Base-by-base conservation (phyloP, 176 grass and related monocot genomes). In the Juncus effusus region DNA sequence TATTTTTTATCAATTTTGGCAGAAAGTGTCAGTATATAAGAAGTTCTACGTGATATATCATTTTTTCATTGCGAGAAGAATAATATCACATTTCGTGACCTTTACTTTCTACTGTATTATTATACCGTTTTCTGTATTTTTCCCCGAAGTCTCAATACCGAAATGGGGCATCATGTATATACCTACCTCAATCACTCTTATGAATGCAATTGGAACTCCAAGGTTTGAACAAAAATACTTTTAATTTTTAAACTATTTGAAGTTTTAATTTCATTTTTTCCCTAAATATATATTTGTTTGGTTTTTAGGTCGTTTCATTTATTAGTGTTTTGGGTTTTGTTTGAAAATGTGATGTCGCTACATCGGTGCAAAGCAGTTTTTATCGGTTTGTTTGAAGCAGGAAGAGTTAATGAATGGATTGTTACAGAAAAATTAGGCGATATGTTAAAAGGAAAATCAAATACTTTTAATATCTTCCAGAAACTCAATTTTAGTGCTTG, bases 341-440 rank as follows among this genome's bases (percentile, higher is more conserved):
- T 85, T 49, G 72, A 82, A 70, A 78, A 76, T 76, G 79, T 82
- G 76, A 80, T 94, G 85, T 56, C 60, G 16, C 37, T 81, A 41
- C 76, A 66, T 62, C 64, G 74, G 37, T 64, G 60, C 67, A 64
- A 85, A 77, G 73, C 85, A 5, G 73, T 80, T 40, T 60, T 78
- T 7, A 64, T 72, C 69, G 79, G 82, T 56, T 71, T 88, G 38
- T 78, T 94, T 0, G 55, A 88, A 67, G 53, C 78, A 52, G 79
- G 76, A 67, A 80, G 65, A 50, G 78, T 75, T 36, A 78, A 83
- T 45, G 79, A 80, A 75, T 85, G 76, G 78, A 53, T 77, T n/a
- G 77, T 80, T 16, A 79, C 82, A 6, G 73, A 88, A 60, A 78
- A 88, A 67, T 64, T 80, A 59, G 89, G 73, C n/a, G 78, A 84